A percentile compares a stretch with the other conserved stretches of the same genome.
phyloP scores from a whole-genome alignment of 2,329 filamentous ascomycete species.

The Trichophaea hybrida region DNA sequence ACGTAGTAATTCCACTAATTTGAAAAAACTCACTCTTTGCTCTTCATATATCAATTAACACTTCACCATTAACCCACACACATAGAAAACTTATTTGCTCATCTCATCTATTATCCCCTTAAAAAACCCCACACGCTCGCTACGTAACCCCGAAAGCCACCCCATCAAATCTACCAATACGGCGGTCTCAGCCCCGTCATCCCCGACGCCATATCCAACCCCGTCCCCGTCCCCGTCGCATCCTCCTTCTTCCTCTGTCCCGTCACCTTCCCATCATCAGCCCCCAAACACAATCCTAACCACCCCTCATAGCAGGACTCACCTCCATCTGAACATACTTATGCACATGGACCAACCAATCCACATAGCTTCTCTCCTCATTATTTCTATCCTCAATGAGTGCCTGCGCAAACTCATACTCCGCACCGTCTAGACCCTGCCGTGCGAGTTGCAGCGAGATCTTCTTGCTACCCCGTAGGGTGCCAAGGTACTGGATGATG shows the following conservation, averaged over 20 bases:
- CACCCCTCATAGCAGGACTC: constrained; percentile 28
- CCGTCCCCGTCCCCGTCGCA: constrained; percentile 33
- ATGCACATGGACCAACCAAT: constrained; percentile 94
- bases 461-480: constrained; percentile 70
- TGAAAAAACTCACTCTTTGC: no score
- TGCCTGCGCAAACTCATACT: constrained; percentile 88
- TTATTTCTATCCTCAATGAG: constrained; percentile 92
- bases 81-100: no score
- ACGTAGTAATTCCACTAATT: no score
- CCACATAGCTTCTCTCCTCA: constrained; percentile 93
- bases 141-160: no score
- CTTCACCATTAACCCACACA: no score
- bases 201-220: constrained; percentile 32
- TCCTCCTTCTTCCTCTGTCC: constrained; percentile 60
- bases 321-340: constrained; percentile 83
- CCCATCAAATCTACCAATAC: constrained; percentile 36
- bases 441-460: constrained; percentile 78
- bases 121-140: no score
- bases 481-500: constrained; percentile 71
- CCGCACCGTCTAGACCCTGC: constrained; percentile 84
- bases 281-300: constrained; percentile 13
- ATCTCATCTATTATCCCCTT: no score
- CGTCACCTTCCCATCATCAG: constrained; percentile 37
- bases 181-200: constrained; percentile 46
- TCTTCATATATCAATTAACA: no score